Evolutionary conservation across 2,329 filamentous ascomycete species (phyloP), one percentile per base, ranked within the genome.

Genomic region (Diaporthe sp.): DNA sequence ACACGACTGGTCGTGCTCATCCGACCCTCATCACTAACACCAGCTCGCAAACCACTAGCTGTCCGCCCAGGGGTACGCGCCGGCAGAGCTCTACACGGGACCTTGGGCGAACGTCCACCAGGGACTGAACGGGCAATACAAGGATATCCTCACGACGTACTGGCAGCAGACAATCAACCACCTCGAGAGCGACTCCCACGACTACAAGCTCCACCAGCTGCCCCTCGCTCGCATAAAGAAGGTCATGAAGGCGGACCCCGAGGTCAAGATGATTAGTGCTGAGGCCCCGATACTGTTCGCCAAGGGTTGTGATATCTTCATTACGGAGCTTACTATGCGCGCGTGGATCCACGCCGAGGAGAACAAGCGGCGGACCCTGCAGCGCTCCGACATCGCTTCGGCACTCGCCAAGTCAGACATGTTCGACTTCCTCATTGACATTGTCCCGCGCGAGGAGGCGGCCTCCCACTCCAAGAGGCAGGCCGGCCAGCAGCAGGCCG

Each of bases 351-450:
- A 99, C 80, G 97, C 97, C 22, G 97, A 99, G 82, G 97, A 99
- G 85, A 99, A 99, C 87, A 99, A 99, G 88, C 92, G 97, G 39
- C 92, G 97, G 56, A 99, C 97, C 1, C 88, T 99, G 53, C 97
- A 99, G 84, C 92, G 97, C 68, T 98, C 95, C 73, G 97, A 99
- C 81, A 99, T 99, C 82, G 97, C 97, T 30, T 97, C 95, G 15
- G 97, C 97, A 19, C 88, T 99, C 32, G 94, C 95, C 75, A 99
- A 99, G 85, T 98, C 95, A 30, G 97, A 99, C 86, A 99, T 99
- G 97, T 99, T 99, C 83, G 97, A 99, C 86, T 99, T 99, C 85
- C 88, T 99, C 75, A 99, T 99, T 82, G 97, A 99, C 82, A 99
- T 99, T 76, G 97, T 99, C 8, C 97, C 97, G 4, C 93, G 97